A percentile compares a stretch with the other conserved stretches of the same genome.
Evolutionary conservation across 768 basidiomycete species (phyloP).

Genomic region (Tephrocybe sp.): DNA sequence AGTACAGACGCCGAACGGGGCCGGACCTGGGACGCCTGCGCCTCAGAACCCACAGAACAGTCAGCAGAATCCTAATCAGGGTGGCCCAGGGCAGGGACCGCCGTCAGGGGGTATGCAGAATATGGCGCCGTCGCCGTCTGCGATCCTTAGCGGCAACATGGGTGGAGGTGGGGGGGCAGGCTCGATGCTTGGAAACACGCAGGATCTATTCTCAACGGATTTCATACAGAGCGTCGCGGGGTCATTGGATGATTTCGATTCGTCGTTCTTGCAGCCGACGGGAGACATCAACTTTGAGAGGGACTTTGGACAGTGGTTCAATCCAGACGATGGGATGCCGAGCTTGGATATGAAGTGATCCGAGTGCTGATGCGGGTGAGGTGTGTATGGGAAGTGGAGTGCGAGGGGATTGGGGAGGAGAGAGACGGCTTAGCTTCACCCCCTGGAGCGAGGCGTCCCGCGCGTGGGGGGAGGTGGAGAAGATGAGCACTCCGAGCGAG

Average conservation of each 20-base stretch:
- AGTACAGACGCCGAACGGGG: constrained; percentile 22
- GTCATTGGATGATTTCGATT: constrained; percentile 42
- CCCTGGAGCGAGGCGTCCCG: neutral
- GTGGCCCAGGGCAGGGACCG: constrained; percentile 9
- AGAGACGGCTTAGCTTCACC: no score
- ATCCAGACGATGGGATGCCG: constrained; percentile 44
- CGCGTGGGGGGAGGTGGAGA: neutral
- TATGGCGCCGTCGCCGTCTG: constrained; percentile 26
- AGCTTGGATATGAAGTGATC: constrained; percentile 21
- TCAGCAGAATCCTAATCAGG: constrained; percentile 7
- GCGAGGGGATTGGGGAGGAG: neutral
- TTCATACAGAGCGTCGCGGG: constrained; percentile 45
- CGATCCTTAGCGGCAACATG: constrained; percentile 26
- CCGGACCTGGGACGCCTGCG: constrained; percentile 30
- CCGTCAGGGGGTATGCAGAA: constrained; percentile 9
- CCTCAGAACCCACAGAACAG: constrained; percentile 19
- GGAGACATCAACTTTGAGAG: constrained; percentile 65
- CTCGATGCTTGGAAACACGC: constrained; percentile 4
- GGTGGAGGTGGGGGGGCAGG: constrained; percentile 15
- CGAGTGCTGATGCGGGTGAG: neutral
- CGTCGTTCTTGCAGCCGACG: constrained; percentile 41
- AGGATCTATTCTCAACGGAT: constrained; percentile 31
- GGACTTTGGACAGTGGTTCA: constrained; percentile 79
- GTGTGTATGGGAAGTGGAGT: neutral
- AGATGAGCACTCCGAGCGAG: neutral